A percentile compares a stretch with the other conserved stretches of the same genome.
Evolutionary conservation across 345 rosid species (phyloP).

Genomic region (Garcia nutans): DNA sequence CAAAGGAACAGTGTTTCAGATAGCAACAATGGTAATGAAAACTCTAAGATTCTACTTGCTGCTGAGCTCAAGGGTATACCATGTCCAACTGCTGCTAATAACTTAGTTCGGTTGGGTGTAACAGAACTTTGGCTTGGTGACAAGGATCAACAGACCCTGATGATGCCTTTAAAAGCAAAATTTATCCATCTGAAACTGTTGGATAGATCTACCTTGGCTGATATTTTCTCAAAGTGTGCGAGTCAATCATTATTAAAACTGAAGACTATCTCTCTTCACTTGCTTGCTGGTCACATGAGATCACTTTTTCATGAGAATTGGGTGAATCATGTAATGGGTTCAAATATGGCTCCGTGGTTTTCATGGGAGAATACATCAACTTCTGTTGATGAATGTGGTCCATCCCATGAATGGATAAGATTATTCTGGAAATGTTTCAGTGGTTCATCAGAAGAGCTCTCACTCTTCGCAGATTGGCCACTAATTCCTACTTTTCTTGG

Average conservation of each 20-base stretch:
- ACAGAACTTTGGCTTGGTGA: conserved; percentile 84
- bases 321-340: conserved; percentile 68
- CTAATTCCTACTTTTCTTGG: conserved; percentile 94
- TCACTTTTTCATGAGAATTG: conserved; percentile 70
- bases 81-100: conserved; percentile 79
- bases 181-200: conserved; percentile 75
- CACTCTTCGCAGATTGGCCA: conserved; percentile 87
- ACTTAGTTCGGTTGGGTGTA: conserved; percentile 59
- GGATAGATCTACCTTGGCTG: conserved; percentile 63
- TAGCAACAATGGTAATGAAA: conserved; percentile 36
- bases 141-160: conserved; percentile 76
- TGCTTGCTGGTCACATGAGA: conserved; percentile 73
- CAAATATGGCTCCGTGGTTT: conserved; percentile 79
- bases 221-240: conserved; percentile 54
- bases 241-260: conserved; percentile 56
- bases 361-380: conserved; percentile 70
- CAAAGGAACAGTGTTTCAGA: conserved; percentile 36
- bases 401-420: conserved; percentile 82
- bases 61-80: conserved; percentile 77
- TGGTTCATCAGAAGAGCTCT: conserved; percentile 61
- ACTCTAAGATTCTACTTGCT: conserved; percentile 48
- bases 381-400: conserved; percentile 68
- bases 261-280: conserved; percentile 61
- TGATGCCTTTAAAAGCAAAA: conserved; percentile 69
- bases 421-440: conserved; percentile 80